These are phyloP conservation scores for Nannizzia gypsea DNA, from an alignment of 2,329 filamentous ascomycete species.

Conservation along the genomic window DNA sequence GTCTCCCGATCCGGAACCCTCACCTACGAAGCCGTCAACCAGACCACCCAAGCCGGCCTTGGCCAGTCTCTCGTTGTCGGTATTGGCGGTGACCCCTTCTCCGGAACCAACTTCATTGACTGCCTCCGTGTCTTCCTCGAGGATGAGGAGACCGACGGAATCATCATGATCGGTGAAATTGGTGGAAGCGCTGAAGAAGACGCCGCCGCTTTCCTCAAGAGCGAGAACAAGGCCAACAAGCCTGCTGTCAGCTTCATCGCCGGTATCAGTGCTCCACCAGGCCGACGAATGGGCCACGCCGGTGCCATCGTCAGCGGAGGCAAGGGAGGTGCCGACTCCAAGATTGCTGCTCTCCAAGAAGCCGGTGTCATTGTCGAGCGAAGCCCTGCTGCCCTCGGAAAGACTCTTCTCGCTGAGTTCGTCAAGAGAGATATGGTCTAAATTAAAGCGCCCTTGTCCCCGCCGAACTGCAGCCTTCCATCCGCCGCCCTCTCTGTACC, in stretches of 20 bases:
- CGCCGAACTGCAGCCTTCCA: not conserved
- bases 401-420: slow-evolving; percentile 89
- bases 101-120: slow-evolving; percentile 99
- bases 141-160: slow-evolving; percentile 92
- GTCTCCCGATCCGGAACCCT: slow-evolving; percentile 96
- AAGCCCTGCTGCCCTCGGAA: slow-evolving; percentile 82
- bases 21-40: slow-evolving; percentile 99
- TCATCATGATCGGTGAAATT: slow-evolving; percentile 99
- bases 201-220: slow-evolving; percentile 87
- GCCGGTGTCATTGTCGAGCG: slow-evolving; percentile 95
- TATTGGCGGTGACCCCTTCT: slow-evolving; percentile 97
- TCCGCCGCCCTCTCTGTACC: not conserved
- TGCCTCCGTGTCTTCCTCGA: slow-evolving; percentile 94
- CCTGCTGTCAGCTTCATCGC: slow-evolving; percentile 97
- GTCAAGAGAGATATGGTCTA: slow-evolving; percentile 89
- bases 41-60: slow-evolving; percentile 92
- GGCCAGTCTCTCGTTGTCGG: slow-evolving; percentile 97
- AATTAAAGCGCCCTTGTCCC: not conserved
- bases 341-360: slow-evolving; percentile 86
- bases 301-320: slow-evolving; percentile 96
- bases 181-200: slow-evolving; percentile 96
- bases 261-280: slow-evolving; percentile 91
- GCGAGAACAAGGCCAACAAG: slow-evolving; percentile 86
- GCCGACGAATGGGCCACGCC: slow-evolving; percentile 95
- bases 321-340: slow-evolving; percentile 95